Evolutionary conservation across 495 filamentous ascomycete species (phyloP), one percentile per base, ranked within the genome.

Genomic region (Sordaria brevicollis): DNA sequence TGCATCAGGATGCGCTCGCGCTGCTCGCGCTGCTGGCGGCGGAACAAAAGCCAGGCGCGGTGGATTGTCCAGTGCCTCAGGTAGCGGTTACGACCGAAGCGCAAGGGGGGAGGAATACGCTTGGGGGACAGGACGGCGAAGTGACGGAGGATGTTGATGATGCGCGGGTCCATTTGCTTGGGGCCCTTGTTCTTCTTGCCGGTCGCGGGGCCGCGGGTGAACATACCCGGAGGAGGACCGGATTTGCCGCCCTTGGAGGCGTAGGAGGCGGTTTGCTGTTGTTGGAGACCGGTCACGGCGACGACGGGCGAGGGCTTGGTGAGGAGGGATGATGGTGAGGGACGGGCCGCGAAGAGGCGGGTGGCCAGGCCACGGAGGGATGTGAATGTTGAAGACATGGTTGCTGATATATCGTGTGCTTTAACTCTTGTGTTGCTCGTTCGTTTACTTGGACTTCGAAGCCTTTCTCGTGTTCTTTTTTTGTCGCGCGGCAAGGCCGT

Each of bases 31-130:
- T 88, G 84, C 74, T 89, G 82, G 68, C 87, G 83, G 74, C 87
- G 87, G 81, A 88, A 88, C 54, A 96, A 79, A 70, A 91, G 83
- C 91, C 93, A 97, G 25, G 94, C 95, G 73, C 95, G 93, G 83
- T 98, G 94, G 83, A 99, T 98, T 67, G 95, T 97, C 95, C 96
- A 99, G 84, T 99, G 95, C 31, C 95, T 91, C 73, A 98, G 90
- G 82, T 88, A 86, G 68, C 95, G 91, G 82, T 90, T 91, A 72
- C 94, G 92, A 33, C 88, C 92, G 86, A 97, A 90, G 71, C 92
- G 88, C 72, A 97, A 86, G 3, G 94, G 93, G 3, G 92, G 89
- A 0, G 92, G 92, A 69, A 77, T 77, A 10, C 75, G 73, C 35
- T 62, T 38, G 4, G 77, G 77, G 33, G 72, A 74, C 34, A 78